Evolutionary conservation across 2,329 filamentous ascomycete species (phyloP), one percentile per base, ranked within the genome.

Genomic region (Cercospora zeina): DNA sequence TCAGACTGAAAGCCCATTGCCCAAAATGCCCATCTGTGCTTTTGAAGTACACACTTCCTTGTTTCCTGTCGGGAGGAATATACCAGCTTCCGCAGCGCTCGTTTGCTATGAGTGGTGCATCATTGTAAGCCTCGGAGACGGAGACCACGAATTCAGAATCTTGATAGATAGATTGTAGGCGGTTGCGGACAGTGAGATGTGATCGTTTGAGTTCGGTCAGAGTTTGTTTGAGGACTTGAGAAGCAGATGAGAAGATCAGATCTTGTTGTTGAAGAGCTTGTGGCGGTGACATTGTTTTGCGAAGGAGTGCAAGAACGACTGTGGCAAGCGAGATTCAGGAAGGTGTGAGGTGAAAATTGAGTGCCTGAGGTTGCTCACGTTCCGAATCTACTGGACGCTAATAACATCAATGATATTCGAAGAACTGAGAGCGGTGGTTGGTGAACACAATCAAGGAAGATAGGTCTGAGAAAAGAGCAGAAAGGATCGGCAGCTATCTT

Each of bases 31-130:
- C 95, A 77, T 99, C 95, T 1, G 95, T 99, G 77, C 91, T 96
- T 81, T 99, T 99, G 78, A 97, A 99, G 77, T 97, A 99, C 33
- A 89, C 90, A 67, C 89, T 92, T 33, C 85, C 89, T 1, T 74
- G 77, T 76, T 93, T 95, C 27, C 72, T 71, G 7, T 75, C 75
- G 0, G 88, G 88, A 2, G 79, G 77, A 27, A 97, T 89, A 75
- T 97, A 97, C 95, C 95, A 99, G 76, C 90, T 93, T 0, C 95
- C 95, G 75, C 95, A 97, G 63, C 95, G 85, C 79, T 97, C 93
- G 73, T 99, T 99, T 31, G 93, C 92, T 13, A 97, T 81, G 1
- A 97, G 80, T 0, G 92, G 91, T 1, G 93, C 79, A 2, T 71
- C 67, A 37, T 53, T 13, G 68, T 81, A 85, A 0, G 82, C 80